phyloP scores from a whole-genome alignment of 23 red algal genomes.

The Gracilariopsis chorda region DNA sequence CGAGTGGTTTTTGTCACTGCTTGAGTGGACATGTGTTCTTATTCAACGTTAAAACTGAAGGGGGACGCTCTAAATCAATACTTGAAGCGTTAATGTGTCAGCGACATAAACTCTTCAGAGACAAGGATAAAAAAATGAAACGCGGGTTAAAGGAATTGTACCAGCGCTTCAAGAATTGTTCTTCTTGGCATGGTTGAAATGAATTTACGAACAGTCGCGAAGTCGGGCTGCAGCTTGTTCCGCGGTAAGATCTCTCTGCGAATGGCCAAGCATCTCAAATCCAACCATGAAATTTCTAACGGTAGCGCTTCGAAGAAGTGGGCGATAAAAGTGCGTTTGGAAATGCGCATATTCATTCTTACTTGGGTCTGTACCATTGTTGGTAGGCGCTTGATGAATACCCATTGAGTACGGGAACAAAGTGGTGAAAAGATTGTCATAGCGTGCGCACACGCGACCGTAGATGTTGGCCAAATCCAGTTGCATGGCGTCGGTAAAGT shows the following conservation, averaged over 20 bases:
- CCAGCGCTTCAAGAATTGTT: too few species aligned
- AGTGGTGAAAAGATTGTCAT: slow-evolving; percentile 83
- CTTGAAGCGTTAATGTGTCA: too few species aligned
- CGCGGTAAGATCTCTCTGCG: slow-evolving; percentile 81
- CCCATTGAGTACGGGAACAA: slow-evolving; percentile 91
- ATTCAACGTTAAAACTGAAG: too few species aligned
- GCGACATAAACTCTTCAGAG: too few species aligned
- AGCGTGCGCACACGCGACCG: slow-evolving; percentile 57
- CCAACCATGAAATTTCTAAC: slow-evolving; percentile 93
- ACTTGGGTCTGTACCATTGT: background rate
- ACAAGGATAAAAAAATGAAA: too few species aligned
- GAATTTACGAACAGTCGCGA: slow-evolving; percentile 46
- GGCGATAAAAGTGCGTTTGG: slow-evolving; percentile 86
- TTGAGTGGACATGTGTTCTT: too few species aligned
- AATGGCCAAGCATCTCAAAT: slow-evolving; percentile 81
- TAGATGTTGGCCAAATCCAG: slow-evolving; percentile 76
- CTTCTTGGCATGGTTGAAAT: too few species aligned
- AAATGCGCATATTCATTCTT: slow-evolving; percentile 47
- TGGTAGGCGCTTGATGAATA: slow-evolving; percentile 69
- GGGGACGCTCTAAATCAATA: too few species aligned
- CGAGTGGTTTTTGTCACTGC: too few species aligned
- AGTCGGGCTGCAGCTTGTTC: slow-evolving; percentile 79
- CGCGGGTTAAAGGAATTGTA: too few species aligned
- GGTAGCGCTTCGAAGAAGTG: slow-evolving; percentile 72
- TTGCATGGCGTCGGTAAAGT: slow-evolving; percentile 44